These are phyloP conservation scores for Viola pubescens DNA, from an alignment of 441 rosid species.

Conservation along the genomic window DNA sequence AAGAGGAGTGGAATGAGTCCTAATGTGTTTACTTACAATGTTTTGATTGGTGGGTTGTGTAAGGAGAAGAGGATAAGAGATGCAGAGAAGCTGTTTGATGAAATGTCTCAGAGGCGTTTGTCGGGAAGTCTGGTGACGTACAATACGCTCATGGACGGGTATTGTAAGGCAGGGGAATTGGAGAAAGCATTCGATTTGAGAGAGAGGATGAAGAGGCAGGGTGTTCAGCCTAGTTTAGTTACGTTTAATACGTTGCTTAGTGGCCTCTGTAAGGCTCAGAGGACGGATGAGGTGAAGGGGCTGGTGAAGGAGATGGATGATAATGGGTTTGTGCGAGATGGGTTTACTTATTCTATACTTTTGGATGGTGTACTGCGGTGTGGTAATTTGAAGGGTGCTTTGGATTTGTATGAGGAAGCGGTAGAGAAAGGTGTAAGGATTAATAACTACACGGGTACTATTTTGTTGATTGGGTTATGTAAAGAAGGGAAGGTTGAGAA, in stretches of 20 bases:
- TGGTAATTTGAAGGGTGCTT: slow-evolving; percentile 31
- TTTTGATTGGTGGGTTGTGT: slow-evolving; percentile 50
- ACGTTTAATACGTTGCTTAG: slow-evolving; percentile 60
- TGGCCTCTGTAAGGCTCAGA: slow-evolving; percentile 50
- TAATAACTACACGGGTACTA: slow-evolving; percentile 41
- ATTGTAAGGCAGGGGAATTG: slow-evolving; percentile 49
- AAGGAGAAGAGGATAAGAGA: slow-evolving; percentile 43
- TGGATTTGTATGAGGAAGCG: slow-evolving; percentile 37
- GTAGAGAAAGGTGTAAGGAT: slow-evolving; percentile 36
- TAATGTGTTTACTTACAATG: slow-evolving; percentile 52
- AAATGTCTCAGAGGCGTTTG: slow-evolving; percentile 43
- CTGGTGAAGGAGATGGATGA: slow-evolving; percentile 52
- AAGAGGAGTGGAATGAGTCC: slow-evolving; percentile 36
- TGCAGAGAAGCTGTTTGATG: slow-evolving; percentile 60
- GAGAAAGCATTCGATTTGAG: slow-evolving; percentile 39
- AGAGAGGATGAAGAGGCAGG: slow-evolving; percentile 44
- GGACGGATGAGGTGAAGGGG: slow-evolving; percentile 48
- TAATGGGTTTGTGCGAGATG: slow-evolving; percentile 55
- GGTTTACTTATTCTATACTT: slow-evolving; percentile 46
- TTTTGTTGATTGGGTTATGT: slow-evolving; percentile 55
- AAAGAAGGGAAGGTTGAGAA: slow-evolving; percentile 46
- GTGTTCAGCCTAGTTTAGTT: slow-evolving; percentile 47
- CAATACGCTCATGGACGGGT: slow-evolving; percentile 62
- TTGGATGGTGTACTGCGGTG: slow-evolving; percentile 43
- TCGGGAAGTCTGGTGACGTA: slow-evolving; percentile 43